These are phyloP conservation scores for Liriodendron chinense DNA, from an alignment of 164 flowering plant genomes.

Conservation along the genomic window DNA sequence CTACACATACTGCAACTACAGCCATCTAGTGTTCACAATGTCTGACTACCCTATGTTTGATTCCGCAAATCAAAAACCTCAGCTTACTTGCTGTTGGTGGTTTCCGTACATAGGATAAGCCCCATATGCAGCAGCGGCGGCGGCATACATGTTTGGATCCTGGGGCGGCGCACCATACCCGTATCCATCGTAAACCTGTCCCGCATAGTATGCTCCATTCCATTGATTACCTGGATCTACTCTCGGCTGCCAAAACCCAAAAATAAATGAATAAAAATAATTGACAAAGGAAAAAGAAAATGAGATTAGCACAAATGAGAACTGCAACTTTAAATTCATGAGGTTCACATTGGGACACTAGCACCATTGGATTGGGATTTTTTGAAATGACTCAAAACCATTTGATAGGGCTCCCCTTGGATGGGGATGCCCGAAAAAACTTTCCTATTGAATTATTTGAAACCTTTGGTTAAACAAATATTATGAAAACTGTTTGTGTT, in stretches of 20 bases:
- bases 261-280: background rate
- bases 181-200: constrained; percentile 69
- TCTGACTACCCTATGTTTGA: constrained; percentile 6
- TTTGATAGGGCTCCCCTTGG: no score
- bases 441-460: no score
- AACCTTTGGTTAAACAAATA: no score
- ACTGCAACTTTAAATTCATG: no score
- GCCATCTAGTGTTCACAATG: constrained; percentile 12
- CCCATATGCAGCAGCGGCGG: constrained; percentile 54
- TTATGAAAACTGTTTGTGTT: no score
- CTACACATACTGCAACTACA: constrained; percentile 17
- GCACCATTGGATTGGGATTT: no score
- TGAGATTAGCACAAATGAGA: background rate
- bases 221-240: constrained; percentile 65
- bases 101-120: constrained; percentile 73
- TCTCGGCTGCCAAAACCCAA: constrained; percentile 45
- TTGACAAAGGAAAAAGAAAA: background rate
- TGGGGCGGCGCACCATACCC: constrained; percentile 64
- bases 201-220: constrained; percentile 75
- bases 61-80: constrained; percentile 16
- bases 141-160: constrained; percentile 73
- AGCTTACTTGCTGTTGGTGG: constrained; percentile 92
- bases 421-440: no score
- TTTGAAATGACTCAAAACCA: no score
- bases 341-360: no score